Base-by-base conservation (phyloP, 768 basidiomycete species). In the Chalciporus piperatus region DNA sequence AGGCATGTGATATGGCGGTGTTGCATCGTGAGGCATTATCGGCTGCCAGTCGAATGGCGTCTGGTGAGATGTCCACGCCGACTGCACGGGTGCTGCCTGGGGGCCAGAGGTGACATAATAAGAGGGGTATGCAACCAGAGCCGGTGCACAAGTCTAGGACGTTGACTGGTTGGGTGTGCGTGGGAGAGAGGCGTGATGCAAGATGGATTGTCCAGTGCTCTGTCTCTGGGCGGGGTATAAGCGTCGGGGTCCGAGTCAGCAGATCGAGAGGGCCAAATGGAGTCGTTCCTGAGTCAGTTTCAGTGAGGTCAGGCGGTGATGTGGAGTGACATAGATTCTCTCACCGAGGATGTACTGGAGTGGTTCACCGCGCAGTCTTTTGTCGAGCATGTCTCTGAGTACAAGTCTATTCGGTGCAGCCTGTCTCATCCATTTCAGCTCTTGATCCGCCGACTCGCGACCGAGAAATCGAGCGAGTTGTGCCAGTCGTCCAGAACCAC, bases 171-270 rank as follows among this genome's bases (percentile, higher is more conserved):
- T 54, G 49, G 6, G 40, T 17, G 4, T 33, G 43, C 14, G 68
- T 64, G 8, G 76, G 75, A 3, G 67, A 54, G 45, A 81, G 60
- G n/a, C 65, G 61, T 12, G 77, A 71, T 23, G 84, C 76, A 49
- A 93, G 79, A 45, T 75, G 77, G 9, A 82, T 66, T 7, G 85
- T 75, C 88, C 89, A 91, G 57, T 92, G 70, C 63, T 97, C 92
- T 0, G 96, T 99, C 70, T 99, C 96, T 40, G 94, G 90, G 13
- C 96, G 87, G 12, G 96, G 96, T 39, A 98, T 98, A 56, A 98
- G 83, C 16, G 86, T 84, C 1, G 96, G 96, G 3, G 87, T 74
- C 16, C 89, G 81, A 10, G 78, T 74, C 52, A 83, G 73, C 61
- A 98, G 77, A 59, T 81, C 76, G 42, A 98, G 81, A 5, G 87